phyloP scores from a whole-genome alignment of 805 yeast genomes.

The Candida coleopterorum region DNA sequence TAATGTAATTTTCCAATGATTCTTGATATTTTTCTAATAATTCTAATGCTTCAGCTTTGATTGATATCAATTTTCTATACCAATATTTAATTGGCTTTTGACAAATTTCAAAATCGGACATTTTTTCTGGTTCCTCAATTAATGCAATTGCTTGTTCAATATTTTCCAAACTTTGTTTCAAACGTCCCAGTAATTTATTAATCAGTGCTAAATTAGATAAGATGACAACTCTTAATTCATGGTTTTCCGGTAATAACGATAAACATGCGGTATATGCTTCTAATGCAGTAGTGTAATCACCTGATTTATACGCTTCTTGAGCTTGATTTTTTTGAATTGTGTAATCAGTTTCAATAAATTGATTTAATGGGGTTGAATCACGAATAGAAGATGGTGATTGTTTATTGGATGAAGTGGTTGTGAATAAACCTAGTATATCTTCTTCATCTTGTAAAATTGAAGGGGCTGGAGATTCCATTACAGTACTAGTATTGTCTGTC shows the following conservation, averaged over 20 bases:
- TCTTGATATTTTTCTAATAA: conserved; percentile 64
- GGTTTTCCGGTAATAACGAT: conserved; percentile 52
- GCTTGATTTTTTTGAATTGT: conserved; percentile 53
- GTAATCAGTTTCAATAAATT: conserved; percentile 40
- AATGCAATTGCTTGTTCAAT: conserved; percentile 45
- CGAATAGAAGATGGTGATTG: conserved; percentile 4
- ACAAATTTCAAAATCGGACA: conserved; percentile 22
- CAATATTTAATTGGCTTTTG: conserved; percentile 60
- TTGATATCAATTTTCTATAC: conserved; percentile 64
- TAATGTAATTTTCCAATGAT: conserved; percentile 58
- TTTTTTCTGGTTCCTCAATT: conserved; percentile 23
- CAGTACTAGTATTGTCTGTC: too few relatives aligned
- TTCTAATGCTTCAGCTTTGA: conserved; percentile 83
- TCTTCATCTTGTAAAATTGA: conserved; percentile 12
- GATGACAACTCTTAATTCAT: conserved; percentile 62
- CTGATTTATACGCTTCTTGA: conserved; percentile 62
- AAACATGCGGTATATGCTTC: conserved; percentile 51
- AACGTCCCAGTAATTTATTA: conserved; percentile 13
- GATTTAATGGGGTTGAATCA: conserved; percentile 23
- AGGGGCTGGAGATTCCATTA: not conserved
- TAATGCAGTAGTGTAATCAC: conserved; percentile 71
- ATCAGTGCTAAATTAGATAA: conserved; percentile 63
- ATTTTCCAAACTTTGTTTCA: conserved; percentile 28
- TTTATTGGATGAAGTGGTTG: not conserved
- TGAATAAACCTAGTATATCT: conserved; percentile 25